Base-by-base conservation (phyloP, 768 basidiomycete genomes). In the Leccinum boreale region DNA sequence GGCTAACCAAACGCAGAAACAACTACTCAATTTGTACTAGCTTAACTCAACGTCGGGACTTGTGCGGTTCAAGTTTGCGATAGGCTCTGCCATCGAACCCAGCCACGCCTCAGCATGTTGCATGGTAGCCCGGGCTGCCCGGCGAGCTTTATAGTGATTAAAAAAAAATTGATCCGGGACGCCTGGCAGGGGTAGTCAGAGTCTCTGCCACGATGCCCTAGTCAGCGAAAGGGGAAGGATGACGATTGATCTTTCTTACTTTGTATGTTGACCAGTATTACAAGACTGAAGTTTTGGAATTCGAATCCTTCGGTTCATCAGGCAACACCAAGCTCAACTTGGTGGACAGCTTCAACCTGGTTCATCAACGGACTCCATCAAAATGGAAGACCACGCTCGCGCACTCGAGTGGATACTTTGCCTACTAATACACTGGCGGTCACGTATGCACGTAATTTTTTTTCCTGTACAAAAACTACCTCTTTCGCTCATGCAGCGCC, bases 351-450 rank as follows among this genome's bases (percentile, higher is more conserved):
- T 31, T 58, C 36, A 46, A 19, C n/a, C 23, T 26, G 46, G 46
- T 31, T 28, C 57, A 53, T 58, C 57, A 59, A 15, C 26, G 5
- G 35, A 12, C 26, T 46, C 60, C 47, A 52, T 59, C 17, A 51
- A 28, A 67, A 68, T 67, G 58, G 64, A 67, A 66, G 55, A 3
- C 49, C 47, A 48, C 10, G 42, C 19, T 44, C n/a, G 26, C 17
- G 46, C 45, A 47, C 46, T 48, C 48, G 29, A 44, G 10, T 23
- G 26, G 42, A 24, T 45, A 36, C 35, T 17, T 56, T 36, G 49
- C 33, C 17, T 35, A 36, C 28, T 33, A 19, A 55, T 35, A 17
- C 49, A 29, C 51, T 39, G 35, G 33, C 2, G 21, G 24, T 63
- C 62, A 59, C 62, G 50, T 63, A 59, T 23, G 5, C 36, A 52